Conservation (phyloP, 495 filamentous ascomycete genomes). For the Tetracladium setigerum region DNA sequence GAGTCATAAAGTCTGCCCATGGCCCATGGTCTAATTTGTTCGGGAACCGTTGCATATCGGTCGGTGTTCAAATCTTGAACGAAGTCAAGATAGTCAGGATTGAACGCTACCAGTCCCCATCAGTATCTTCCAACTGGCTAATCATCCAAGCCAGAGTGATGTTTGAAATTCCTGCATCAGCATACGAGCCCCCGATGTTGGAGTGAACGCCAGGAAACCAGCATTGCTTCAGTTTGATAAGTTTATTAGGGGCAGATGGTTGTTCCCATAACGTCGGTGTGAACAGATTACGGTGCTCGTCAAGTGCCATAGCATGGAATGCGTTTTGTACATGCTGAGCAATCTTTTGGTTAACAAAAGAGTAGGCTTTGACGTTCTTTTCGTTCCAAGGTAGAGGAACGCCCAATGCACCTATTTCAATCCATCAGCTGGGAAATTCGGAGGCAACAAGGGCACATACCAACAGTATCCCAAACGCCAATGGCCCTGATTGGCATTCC, state of each 20-base stretch:
- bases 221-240: constrained; percentile 54
- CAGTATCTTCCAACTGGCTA: constrained; percentile 17
- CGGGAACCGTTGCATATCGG: constrained; percentile 1
- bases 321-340: constrained; percentile 54
- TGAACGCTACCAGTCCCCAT: constrained; percentile 25
- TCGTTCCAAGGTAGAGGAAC: constrained; percentile 8
- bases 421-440: background rate
- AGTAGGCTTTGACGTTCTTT: constrained; percentile 16
- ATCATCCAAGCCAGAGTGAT: constrained; percentile 54
- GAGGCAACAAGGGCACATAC: background rate
- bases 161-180: constrained; percentile 52
- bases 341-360: constrained; percentile 45
- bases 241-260: constrained; percentile 24
- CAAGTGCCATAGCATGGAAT: constrained; percentile 68
- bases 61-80: constrained; percentile 28
- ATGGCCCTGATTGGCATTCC: constrained; percentile 28
- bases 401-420: constrained; percentile 14
- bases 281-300: constrained; percentile 58
- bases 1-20: constrained; percentile 15
- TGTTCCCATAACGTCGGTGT: constrained; percentile 57
- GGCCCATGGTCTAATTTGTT: constrained; percentile 9
- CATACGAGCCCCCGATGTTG: constrained; percentile 48
- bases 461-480: constrained; percentile 55
- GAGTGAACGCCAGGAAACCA: constrained; percentile 69
- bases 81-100: constrained; percentile 18